A percentile compares a stretch with the other conserved stretches of the same genome.
Evolutionary conservation across 345 rosid genomes (phyloP).

Genomic region (Eutrema japonicum): DNA sequence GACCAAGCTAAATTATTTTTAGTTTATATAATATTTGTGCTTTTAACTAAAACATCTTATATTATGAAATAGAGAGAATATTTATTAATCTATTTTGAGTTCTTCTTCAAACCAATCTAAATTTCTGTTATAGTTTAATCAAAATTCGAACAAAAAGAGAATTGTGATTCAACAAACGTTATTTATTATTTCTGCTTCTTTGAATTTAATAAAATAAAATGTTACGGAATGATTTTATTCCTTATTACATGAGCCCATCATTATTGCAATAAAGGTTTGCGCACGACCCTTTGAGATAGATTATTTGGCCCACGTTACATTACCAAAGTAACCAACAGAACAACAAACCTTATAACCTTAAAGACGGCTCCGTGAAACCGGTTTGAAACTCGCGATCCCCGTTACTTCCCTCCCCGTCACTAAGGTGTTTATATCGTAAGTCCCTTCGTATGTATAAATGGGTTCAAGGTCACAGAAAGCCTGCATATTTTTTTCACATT

Average conservation of each 20-base stretch:
- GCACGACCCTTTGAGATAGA: background rate
- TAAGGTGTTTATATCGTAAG: constrained; percentile 88
- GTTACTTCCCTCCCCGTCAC: constrained; percentile 92
- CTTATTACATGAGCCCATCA: constrained; percentile 2
- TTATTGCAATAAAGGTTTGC: constrained; percentile 7
- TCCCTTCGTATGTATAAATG: constrained; percentile 92
- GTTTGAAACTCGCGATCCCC: constrained; percentile 85
- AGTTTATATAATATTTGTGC: no score
- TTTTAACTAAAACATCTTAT: no score
- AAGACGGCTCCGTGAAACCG: constrained; percentile 75
- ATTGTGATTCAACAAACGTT: background rate
- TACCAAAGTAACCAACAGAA: constrained; percentile 9
- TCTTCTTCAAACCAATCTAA: no score
- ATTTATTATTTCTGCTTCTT: background rate
- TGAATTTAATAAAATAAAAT: background rate
- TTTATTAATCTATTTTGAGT: no score
- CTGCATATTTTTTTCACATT: constrained; percentile 49
- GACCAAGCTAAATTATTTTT: no score
- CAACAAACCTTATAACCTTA: constrained; percentile 37
- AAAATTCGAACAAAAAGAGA: no score
- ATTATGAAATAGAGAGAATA: no score
- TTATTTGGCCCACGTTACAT: constrained; percentile 21
- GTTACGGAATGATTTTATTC: background rate
- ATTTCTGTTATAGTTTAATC: no score
- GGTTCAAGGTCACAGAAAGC: constrained; percentile 99